A percentile compares a stretch with the other conserved stretches of the same genome.
phyloP scores from a whole-genome alignment of 495 filamentous ascomycete species.

The Tuber calosporum region DNA sequence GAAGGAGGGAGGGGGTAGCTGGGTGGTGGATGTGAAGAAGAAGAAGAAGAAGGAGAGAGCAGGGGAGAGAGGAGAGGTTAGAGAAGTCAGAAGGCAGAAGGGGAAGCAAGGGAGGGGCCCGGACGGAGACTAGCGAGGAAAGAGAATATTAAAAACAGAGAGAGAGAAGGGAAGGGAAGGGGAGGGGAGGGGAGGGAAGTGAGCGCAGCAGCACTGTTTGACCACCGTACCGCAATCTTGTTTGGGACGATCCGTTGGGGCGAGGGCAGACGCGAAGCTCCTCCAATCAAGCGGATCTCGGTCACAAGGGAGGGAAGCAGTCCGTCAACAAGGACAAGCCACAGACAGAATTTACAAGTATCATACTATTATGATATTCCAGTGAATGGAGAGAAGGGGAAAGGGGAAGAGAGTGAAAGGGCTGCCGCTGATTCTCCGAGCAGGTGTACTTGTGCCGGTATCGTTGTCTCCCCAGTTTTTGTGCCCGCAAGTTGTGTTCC shows the following conservation, averaged over 20 bases:
- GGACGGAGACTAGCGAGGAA: background rate
- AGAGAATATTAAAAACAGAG: background rate
- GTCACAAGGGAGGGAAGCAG: background rate
- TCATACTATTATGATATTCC: too few species aligned
- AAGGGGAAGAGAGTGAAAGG: background rate
- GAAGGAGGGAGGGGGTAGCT: background rate
- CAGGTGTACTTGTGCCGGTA: too few species aligned
- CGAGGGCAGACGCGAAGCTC: background rate
- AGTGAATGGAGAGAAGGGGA: background rate
- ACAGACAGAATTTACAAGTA: background rate
- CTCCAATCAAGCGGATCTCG: background rate
- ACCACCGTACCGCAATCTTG: background rate
- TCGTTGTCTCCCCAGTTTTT: background rate
- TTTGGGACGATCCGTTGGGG: background rate
- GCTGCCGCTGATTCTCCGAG: background rate
- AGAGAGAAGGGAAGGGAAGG: background rate
- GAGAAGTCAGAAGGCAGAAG: slow-evolving; percentile 7
- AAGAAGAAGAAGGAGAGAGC: background rate
- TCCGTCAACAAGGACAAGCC: background rate
- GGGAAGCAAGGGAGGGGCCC: slow-evolving; percentile 4
- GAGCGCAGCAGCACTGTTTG: background rate
- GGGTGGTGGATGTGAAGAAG: background rate
- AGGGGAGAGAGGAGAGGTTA: background rate
- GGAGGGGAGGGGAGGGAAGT: background rate
- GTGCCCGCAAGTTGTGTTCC: background rate